Conservation (phyloP, 306 rosid species). For the Psophocarpus tetragonolobus region DNA sequence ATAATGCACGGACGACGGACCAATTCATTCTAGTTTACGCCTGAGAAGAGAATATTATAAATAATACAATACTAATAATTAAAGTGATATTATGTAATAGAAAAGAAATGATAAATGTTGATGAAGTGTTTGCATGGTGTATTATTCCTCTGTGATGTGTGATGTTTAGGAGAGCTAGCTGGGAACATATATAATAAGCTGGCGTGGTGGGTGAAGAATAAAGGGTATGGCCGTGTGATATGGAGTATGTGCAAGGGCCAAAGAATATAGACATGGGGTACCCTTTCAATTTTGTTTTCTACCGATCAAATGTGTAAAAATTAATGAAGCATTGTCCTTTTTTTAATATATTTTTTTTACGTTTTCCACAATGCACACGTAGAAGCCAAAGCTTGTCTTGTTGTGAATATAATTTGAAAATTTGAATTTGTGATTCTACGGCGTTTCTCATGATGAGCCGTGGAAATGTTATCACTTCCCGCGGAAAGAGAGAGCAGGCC, state of each 20-base stretch:
- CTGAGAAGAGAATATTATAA: background rate
- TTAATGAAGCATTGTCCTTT: background rate
- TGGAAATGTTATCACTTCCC: constrained; percentile 42
- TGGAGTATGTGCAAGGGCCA: background rate
- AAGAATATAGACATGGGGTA: background rate
- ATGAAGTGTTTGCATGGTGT: background rate
- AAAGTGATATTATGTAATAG: background rate
- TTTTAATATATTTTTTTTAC: background rate
- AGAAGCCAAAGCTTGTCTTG: constrained; percentile 29
- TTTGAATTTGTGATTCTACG: constrained; percentile 21
- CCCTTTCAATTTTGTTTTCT: background rate
- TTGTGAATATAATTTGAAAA: background rate
- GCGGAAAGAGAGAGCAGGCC: constrained; percentile 28
- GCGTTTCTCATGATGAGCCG: constrained; percentile 30
- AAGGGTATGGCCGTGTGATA: background rate
- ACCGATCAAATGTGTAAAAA: background rate
- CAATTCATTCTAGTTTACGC: no score
- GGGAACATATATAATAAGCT: no score
- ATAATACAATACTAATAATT: no score
- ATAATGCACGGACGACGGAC: background rate
- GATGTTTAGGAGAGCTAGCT: background rate
- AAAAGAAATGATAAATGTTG: no score
- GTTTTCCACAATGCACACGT: background rate
- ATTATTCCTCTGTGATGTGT: background rate
- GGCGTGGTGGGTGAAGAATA: background rate